Base-by-base conservation (phyloP, 2,329 filamentous ascomycete species). In the Clonostachys rhizophaga region DNA sequence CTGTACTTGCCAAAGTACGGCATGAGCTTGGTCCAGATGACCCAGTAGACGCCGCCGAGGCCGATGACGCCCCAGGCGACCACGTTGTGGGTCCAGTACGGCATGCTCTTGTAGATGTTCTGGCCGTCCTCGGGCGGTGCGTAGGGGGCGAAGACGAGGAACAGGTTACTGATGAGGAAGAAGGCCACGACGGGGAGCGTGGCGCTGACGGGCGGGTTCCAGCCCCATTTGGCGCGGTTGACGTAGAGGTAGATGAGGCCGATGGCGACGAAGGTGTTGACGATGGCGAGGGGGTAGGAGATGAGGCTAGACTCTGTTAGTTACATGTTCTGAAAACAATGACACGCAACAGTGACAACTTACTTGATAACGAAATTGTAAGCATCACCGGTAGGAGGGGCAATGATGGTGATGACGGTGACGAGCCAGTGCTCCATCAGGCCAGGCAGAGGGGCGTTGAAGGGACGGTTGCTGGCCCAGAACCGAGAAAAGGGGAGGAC, bases 341-440 rank as follows among this genome's bases (percentile, higher is more conserved):
- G 3, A 34, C 6, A 39, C 11, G 9, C 6, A 20, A 2, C 13
- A 34, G 5, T 13, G 5, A 33, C 10, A 8, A 58, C 71, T 58
- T 67, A 78, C 73, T 82, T 79, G 50, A 79, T 65, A 42, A 79
- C 71, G 55, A 84, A 84, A 65, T 82, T 83, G 63, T 84, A 86
- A 0, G 81, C 81, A 61, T 85, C 81, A 35, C 82, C 84, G 3
- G 83, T 80, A 3, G 84, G 84, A 35, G 84, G 82, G 0, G 81
- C 83, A 3, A 87, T 67, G 62, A 87, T 84, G 56, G 84, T 82
- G 48, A 86, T 76, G 42, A 83, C 74, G 1, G 76, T 84, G 12
- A 84, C 78, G 34, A 78, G 59, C 76, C 79, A 86, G 67, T 85
- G 81, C 68, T 80, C 75, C 49, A 82, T 81, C 3, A 84, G 71